Conservation (phyloP, 768 basidiomycete genomes). For the Nidularia sp. region DNA sequence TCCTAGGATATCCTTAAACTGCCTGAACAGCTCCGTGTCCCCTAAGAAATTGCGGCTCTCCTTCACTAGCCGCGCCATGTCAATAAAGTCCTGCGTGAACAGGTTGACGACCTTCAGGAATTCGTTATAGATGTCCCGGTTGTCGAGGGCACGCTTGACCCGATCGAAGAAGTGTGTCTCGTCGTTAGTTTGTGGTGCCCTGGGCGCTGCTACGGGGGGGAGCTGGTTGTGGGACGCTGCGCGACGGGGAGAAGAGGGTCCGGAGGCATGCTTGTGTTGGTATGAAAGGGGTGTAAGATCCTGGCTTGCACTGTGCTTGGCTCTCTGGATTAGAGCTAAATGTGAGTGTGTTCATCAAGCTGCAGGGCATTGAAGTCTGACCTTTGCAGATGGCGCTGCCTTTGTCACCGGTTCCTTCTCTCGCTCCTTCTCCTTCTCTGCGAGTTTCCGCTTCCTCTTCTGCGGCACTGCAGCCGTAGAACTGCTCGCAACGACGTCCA, state of each 20-base stretch:
- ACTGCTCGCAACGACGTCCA: conserved; percentile 31
- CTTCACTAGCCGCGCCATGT: conserved; percentile 76
- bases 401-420: conserved; percentile 29
- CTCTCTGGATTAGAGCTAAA: conserved; percentile 22
- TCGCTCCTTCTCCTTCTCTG: conserved; percentile 43
- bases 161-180: conserved; percentile 88
- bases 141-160: conserved; percentile 70
- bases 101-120: conserved; percentile 94
- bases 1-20: conserved; percentile 83
- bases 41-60: conserved; percentile 74
- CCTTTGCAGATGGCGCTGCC: conserved; percentile 14
- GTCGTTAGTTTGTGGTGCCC: conserved; percentile 18
- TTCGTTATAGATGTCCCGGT: conserved; percentile 82
- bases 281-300: conserved; percentile 35
- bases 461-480: conserved; percentile 30
- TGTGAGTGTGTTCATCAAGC: too few relatives aligned
- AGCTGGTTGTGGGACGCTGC: conserved; percentile 18
- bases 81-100: conserved; percentile 92
- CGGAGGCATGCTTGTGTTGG: conserved; percentile 24
- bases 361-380: too few relatives aligned
- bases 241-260: conserved; percentile 30
- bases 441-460: conserved; percentile 67
- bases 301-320: conserved; percentile 31
- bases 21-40: conserved; percentile 73
- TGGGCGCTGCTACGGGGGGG: conserved; percentile 17